Evolutionary conservation across 2,329 filamentous ascomycete species (phyloP), one percentile per base, ranked within the genome.

Genomic region (Aspergillus puulaauensis): DNA sequence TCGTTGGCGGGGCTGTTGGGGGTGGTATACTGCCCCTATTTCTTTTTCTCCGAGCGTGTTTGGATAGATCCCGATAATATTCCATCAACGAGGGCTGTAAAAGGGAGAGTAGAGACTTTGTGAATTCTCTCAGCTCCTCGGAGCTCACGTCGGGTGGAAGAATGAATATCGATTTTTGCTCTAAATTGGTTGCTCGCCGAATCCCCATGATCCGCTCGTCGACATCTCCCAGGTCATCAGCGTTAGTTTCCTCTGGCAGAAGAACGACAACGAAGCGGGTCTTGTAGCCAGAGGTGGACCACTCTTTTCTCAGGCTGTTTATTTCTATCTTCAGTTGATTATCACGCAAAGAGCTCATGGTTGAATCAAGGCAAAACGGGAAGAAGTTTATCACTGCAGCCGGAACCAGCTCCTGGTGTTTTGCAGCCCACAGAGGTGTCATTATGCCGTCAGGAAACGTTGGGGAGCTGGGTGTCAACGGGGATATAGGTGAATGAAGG

Each of bases 1-100:
- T 87, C 0, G 90, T 93, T 1, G 91, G 91, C 4, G 92, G 90
- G 33, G 91, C 83, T 6, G 91, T 93, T 3, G 93, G 91, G 48
- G 89, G 87, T 11, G 92, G 92, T 14, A 90, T 86, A 17, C 86
- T 82, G 7, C 90, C 89, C 58, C 92, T 85, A 47, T 90, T 89
- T 64, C 90, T 89, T 79, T 98, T 98, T 71, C 95, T 89, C 64
- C 93, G 86, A 9, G 90, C 83, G 78, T 96, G 93, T 59, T 96
- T 93, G n/a, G 91, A 92, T 12, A 98, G 82, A 66, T 99, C 93
- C 46, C 93, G 84, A 73, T 98, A 98, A 74, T 97, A 96, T 67
- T 99, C 95, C 46, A 93, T 79, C 19, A 90, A 86, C 19, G 87
- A 80, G 1, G 87, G 85, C 59, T 93, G 91, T 45, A 97, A 74